phyloP scores from a whole-genome alignment of 2,329 filamentous ascomycete species.

The Onygenales sp. region DNA sequence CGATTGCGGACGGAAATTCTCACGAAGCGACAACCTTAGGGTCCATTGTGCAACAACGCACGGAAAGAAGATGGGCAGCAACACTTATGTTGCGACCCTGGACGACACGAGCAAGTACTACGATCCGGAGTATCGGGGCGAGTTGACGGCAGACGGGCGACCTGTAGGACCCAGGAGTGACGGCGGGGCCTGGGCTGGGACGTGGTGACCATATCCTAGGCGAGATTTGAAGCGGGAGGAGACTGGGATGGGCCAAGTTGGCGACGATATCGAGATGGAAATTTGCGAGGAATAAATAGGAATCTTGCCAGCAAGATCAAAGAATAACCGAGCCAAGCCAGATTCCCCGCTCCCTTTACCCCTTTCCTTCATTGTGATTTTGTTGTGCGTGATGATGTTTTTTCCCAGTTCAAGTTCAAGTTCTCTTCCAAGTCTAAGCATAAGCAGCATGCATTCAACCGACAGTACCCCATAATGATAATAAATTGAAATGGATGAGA shows the following conservation, averaged over 20 bases:
- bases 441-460: neutral
- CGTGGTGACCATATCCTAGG: no score
- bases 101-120: conserved; percentile 34
- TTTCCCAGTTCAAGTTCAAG: no score
- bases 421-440: neutral
- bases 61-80: conserved; percentile 36
- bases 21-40: conserved; percentile 37
- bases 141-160: conserved; percentile 32
- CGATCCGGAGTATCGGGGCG: conserved; percentile 35
- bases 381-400: no score
- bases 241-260: no score
- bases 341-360: no score
- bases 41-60: conserved; percentile 38
- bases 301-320: no score
- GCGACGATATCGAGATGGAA: no score
- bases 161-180: conserved; percentile 12
- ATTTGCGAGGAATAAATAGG: no score
- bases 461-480: neutral
- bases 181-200: neutral
- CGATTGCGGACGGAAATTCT: conserved; percentile 33
- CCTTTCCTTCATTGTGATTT: no score
- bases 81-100: conserved; percentile 37
- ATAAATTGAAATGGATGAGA: neutral
- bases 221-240: no score
- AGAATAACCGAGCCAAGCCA: no score